Percentiles rank a stretch among this genome's conserved stretches.
Conservation (phyloP, 192 early-diverging fungal species). For the Oehlia diaphana region DNA sequence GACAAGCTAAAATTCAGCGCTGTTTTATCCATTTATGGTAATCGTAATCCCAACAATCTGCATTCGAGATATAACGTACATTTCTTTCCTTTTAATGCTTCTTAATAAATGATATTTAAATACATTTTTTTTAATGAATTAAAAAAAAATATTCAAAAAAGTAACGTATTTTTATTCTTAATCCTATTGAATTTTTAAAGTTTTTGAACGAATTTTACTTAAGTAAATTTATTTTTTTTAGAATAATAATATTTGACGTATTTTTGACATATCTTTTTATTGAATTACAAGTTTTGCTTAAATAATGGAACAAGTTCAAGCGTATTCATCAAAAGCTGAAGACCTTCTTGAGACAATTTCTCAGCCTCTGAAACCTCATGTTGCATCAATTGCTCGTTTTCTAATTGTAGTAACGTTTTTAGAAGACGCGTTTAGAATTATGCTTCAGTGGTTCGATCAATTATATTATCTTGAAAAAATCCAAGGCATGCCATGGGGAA, state of each 20-base stretch:
- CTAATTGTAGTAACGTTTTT: conserved; percentile 96
- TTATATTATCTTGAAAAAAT: conserved; percentile 79
- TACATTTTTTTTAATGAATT: too few relatives aligned
- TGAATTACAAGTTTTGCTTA: background rate
- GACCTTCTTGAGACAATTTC: conserved; percentile 72
- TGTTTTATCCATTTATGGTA: background rate
- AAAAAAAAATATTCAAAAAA: too few relatives aligned
- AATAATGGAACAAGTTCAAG: conserved; percentile 48
- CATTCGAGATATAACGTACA: too few relatives aligned
- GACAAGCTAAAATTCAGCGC: background rate
- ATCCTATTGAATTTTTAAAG: too few relatives aligned
- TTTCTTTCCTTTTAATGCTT: too few relatives aligned
- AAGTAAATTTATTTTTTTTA: too few relatives aligned
- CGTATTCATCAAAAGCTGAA: conserved; percentile 66
- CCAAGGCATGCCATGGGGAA: conserved; percentile 76
- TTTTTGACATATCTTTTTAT: background rate
- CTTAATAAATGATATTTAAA: too few relatives aligned
- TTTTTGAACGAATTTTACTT: too few relatives aligned
- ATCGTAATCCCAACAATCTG: background rate
- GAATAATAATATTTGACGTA: too few relatives aligned
- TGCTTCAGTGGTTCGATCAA: conserved; percentile 90
- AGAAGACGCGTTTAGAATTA: conserved; percentile 89
- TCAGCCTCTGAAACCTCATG: conserved; percentile 85
- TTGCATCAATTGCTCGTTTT: conserved; percentile 88
- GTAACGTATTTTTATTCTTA: too few relatives aligned